Conservation (phyloP, 495 filamentous ascomycete species). For the Penicillium silybi region DNA sequence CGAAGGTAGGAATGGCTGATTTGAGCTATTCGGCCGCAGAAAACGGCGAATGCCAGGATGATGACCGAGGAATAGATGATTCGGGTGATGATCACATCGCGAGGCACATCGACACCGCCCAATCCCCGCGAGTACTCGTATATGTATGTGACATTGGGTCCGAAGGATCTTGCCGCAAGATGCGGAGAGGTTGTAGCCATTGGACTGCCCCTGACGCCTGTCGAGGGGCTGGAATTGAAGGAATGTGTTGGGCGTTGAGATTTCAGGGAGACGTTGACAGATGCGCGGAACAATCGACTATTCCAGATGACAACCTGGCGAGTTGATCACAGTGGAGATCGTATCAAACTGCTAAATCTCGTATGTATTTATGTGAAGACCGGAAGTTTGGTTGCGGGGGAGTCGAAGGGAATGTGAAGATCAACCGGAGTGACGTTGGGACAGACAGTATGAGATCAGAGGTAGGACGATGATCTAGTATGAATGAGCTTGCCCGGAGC, state of each 20-base stretch:
- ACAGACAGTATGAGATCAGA: slow-evolving; percentile 7
- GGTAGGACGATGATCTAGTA: neutral
- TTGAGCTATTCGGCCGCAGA: slow-evolving; percentile 55
- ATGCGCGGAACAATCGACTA: neutral
- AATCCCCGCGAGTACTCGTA: slow-evolving; percentile 44
- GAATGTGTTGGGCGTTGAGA: neutral
- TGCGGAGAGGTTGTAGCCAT: slow-evolving; percentile 34
- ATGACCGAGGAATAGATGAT: slow-evolving; percentile 47
- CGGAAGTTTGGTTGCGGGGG: neutral
- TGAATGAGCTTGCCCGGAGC: neutral
- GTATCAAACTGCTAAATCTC: neutral
- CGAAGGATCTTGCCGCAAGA: slow-evolving; percentile 31
- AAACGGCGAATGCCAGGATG: slow-evolving; percentile 46
- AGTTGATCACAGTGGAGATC: neutral
- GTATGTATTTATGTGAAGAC: neutral
- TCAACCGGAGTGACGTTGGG: neutral
- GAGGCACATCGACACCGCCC: slow-evolving; percentile 40
- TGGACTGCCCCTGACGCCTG: slow-evolving; percentile 17
- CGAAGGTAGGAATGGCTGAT: slow-evolving; percentile 66
- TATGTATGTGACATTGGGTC: slow-evolving; percentile 38
- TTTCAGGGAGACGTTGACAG: neutral
- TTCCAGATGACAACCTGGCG: neutral
- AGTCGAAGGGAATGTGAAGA: slow-evolving; percentile 7
- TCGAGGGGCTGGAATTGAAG: slow-evolving; percentile 1
- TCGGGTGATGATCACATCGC: slow-evolving; percentile 39